Evolutionary conservation across 768 basidiomycete genomes (phyloP), one percentile per base, ranked within the genome.

Genomic region (Leccinum pellstonianum): DNA sequence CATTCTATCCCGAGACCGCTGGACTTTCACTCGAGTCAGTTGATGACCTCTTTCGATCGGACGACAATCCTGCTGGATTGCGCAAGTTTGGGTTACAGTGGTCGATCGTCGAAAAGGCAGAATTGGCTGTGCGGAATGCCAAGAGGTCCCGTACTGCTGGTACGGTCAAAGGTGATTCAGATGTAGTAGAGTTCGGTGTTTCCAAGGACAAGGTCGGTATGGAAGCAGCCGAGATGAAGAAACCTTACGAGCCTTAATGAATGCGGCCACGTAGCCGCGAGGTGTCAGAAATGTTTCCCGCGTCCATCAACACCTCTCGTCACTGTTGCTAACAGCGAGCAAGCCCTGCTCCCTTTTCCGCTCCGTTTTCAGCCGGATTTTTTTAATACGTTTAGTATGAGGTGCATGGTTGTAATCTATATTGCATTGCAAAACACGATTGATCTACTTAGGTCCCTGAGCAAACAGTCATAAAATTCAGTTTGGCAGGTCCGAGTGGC

Each of bases 1-100:
- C 46, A 21, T 47, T 47, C 46, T 47, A 47, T 47, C 46, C 59
- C 19, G 59, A 60, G 46, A 60, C 55, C 1, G 54, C 59, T 4
- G 59, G 59, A n/a, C n/a, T 60, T 17, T 43, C 54, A 12, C 59
- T 60, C 41, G 55, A 60, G 41, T 60, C 55, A 27, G 54, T 60
- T 17, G 50, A 60, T 17, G 31, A 29, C 15, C 41, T 60, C 31
- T 60, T 60, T 17, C 55, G 50, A 2, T 21, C 50, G 3, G 59
- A 56, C 11, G 31, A 23, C n/a, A 21, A 47, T 19, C 46, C 46
- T 9, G 35, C 37, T n/a, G 55, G 17, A 8, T 56, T 21, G 17
- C 31, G 17, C 6, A 54, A 56, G 21, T 54, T 56, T 12, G 15
- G 31, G 19, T 54, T 56, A 21, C 55, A 54, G 17, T 56, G 51